phyloP scores from a whole-genome alignment of 768 basidiomycete genomes.

The Cantharellus cinnabarinus region DNA sequence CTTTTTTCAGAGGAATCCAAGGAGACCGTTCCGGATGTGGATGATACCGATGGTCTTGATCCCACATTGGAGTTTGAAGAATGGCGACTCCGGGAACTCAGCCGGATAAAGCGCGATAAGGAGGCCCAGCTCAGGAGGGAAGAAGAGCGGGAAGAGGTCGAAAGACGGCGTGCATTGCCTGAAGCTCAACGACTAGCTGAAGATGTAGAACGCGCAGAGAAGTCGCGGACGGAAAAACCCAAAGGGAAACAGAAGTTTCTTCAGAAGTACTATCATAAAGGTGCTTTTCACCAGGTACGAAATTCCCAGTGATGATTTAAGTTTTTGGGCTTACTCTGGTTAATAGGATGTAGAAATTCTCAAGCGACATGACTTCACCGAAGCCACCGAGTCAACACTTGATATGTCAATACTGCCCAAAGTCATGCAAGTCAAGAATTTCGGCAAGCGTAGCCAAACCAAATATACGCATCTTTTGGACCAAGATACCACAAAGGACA shows the following conservation, averaged over 20 bases:
- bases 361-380: conserved; percentile 64
- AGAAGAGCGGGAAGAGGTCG: conserved; percentile 76
- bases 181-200: conserved; percentile 86
- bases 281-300: conserved; percentile 87
- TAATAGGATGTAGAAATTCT: conserved; percentile 75
- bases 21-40: conserved; percentile 64
- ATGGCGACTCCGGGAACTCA: conserved; percentile 86
- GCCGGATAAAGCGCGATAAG: conserved; percentile 85
- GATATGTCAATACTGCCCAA: conserved; percentile 79
- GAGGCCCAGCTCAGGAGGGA: conserved; percentile 68
- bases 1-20: conserved; percentile 64
- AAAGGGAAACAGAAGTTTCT: conserved; percentile 83
- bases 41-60: conserved; percentile 88
- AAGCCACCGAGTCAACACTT: conserved; percentile 70
- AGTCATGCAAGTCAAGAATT: conserved; percentile 94
- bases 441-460: conserved; percentile 76
- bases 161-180: conserved; percentile 75
- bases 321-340: not conserved
- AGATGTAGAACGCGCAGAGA: conserved; percentile 71
- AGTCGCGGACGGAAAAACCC: conserved; percentile 67
- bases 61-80: conserved; percentile 82
- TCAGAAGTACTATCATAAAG: conserved; percentile 99
- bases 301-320: not conserved
- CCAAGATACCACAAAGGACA: conserved; percentile 63
- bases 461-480: conserved; percentile 94